These are phyloP conservation scores for Brachypodium distachyon DNA, from an alignment of 202 grass and related monocot genomes.

Conservation along the genomic window DNA sequence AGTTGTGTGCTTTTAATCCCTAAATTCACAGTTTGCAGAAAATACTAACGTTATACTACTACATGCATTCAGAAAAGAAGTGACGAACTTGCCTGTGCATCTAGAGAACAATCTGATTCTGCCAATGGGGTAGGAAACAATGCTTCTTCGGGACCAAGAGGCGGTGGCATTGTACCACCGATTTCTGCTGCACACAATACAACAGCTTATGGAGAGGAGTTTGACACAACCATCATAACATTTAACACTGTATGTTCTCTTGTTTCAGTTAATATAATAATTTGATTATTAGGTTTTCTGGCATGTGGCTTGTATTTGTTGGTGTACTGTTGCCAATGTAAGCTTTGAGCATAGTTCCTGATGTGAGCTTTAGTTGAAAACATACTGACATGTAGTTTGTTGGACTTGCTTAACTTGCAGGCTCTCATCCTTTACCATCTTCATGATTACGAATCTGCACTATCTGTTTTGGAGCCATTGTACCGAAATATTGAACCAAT, in stretches of 20 bases:
- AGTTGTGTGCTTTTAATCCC: neutral
- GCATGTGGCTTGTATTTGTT: neutral
- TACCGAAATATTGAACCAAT: constrained; percentile 77
- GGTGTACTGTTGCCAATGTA: neutral
- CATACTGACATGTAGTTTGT: constrained; percentile 9
- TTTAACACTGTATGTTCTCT: constrained; percentile 80
- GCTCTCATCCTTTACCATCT: constrained; percentile 87
- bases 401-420: constrained; percentile 40
- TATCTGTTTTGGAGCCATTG: constrained; percentile 64
- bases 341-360: neutral
- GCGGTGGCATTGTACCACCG: constrained; percentile 37
- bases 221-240: constrained; percentile 68
- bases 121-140: constrained; percentile 37
- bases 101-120: constrained; percentile 64
- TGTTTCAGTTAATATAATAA: neutral
- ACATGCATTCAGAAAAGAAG: constrained; percentile 59
- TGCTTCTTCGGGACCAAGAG: constrained; percentile 42
- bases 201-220: constrained; percentile 67
- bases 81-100: constrained; percentile 63
- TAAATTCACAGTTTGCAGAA: neutral
- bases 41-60: constrained; percentile 17
- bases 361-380: constrained; percentile 11
- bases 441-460: constrained; percentile 68
- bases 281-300: constrained; percentile 22
- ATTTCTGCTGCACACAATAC: constrained; percentile 54